Percentiles rank a stretch among this genome's conserved stretches.
These are phyloP conservation scores for Dothideomycetes sp. DNA, from an alignment of 2,329 filamentous ascomycete genomes.

Conservation along the genomic window DNA sequence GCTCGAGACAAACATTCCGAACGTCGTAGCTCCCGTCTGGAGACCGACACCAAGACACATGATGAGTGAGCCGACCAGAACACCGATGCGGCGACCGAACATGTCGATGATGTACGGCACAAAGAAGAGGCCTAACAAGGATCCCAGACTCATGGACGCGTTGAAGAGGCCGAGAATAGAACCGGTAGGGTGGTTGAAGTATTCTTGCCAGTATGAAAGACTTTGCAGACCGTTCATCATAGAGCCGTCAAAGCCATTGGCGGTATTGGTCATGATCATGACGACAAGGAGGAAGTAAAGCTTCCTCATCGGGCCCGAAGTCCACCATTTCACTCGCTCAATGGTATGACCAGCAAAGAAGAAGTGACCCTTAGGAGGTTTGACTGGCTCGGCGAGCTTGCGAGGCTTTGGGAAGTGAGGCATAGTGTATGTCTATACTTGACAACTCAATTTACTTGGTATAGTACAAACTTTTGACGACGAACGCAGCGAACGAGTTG, in stretches of 20 bases:
- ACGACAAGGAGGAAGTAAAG: conserved; percentile 3
- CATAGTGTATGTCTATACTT: too few relatives aligned
- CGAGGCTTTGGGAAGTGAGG: neutral
- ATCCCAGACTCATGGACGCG: conserved; percentile 2
- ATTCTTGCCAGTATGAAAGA: conserved; percentile 5
- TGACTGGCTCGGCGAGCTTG: neutral
- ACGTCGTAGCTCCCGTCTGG: conserved; percentile 2
- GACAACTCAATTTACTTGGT: too few relatives aligned
- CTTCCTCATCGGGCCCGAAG: conserved; percentile 1
- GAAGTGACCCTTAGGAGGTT: conserved; percentile 5
- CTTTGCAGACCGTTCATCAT: conserved; percentile 13
- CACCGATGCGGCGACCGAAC: conserved; percentile 37
- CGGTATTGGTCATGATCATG: conserved; percentile 3
- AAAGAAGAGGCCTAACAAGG: conserved; percentile 14
- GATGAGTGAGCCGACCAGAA: conserved; percentile 38
- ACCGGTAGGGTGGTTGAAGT: conserved; percentile 1
- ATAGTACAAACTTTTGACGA: too few relatives aligned
- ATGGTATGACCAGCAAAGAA: conserved; percentile 7
- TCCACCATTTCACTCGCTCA: conserved; percentile 3
- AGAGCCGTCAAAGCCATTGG: conserved; percentile 1
- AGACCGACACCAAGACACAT: conserved; percentile 23
- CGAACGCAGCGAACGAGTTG: neutral
- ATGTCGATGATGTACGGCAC: conserved; percentile 39
- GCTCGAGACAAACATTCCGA: conserved; percentile 6
- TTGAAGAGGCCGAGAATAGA: conserved; percentile 4